Percentiles rank a stretch among this genome's conserved stretches.
phyloP scores from a whole-genome alignment of 208 protist species.

The Crithidia mellificae region DNA sequence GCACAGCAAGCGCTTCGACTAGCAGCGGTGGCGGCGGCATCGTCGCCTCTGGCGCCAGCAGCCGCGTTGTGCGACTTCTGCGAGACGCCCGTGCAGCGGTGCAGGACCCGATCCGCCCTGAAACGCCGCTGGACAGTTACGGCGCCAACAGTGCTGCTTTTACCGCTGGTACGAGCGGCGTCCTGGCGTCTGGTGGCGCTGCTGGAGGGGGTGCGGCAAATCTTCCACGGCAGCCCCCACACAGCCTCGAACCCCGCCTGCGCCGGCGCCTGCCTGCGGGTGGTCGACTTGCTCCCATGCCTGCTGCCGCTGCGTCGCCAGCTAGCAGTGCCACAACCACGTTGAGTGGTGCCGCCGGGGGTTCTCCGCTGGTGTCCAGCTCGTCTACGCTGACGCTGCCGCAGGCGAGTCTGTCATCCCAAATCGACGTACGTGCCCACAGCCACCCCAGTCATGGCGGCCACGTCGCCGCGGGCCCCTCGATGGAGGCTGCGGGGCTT shows the following conservation, averaged over 20 bases:
- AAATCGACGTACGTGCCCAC: conserved; percentile 7
- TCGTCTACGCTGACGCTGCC: neutral
- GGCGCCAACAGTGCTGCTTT: too few relatives aligned
- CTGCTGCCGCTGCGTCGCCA: neutral
- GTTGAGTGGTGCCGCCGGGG: too few relatives aligned
- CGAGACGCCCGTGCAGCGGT: conserved; percentile 63
- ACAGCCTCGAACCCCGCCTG: conserved; percentile 10
- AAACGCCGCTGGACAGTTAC: conserved; percentile 45
- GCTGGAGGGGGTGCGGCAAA: neutral
- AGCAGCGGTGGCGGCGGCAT: conserved; percentile 5
- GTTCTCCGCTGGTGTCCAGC: too few relatives aligned
- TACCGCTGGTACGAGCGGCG: too few relatives aligned
- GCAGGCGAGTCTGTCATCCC: neutral
- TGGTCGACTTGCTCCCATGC: conserved; percentile 33
- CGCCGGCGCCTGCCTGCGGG: conserved; percentile 33
- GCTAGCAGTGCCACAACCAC: too few relatives aligned
- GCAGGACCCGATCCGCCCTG: conserved; percentile 46
- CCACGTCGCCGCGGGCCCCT: neutral
- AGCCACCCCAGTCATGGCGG: neutral
- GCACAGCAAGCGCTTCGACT: too few relatives aligned
- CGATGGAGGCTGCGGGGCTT: neutral
- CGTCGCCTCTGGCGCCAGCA: conserved; percentile 34
- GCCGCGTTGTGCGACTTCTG: conserved; percentile 55
- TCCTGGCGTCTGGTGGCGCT: neutral
- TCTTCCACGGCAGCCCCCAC: conserved; percentile 6